Evolutionary conservation across 176 grass and related monocot species (phyloP).

Genomic region (Ananas comosus): DNA sequence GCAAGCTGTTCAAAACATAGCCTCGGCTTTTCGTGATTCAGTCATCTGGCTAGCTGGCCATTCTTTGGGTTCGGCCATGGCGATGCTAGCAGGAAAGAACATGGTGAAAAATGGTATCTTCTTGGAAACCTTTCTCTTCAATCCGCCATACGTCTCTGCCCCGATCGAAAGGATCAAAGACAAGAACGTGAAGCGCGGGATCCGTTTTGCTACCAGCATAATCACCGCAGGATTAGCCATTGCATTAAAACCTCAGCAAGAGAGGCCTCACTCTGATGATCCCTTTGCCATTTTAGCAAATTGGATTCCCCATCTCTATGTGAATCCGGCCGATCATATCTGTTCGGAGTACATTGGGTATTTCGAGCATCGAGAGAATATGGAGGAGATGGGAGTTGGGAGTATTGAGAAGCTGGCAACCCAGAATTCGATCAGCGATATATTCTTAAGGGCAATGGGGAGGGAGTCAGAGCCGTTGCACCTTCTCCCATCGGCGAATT

Average conservation of each 20-base stretch:
- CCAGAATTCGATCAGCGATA: conserved; percentile 64
- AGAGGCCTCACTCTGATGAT: conserved; percentile 46
- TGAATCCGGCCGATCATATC: conserved; percentile 74
- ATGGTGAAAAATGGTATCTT: conserved; percentile 68
- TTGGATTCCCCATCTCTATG: conserved; percentile 69
- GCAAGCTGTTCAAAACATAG: conserved; percentile 75
- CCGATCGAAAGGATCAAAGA: conserved; percentile 81
- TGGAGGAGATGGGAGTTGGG: conserved; percentile 83
- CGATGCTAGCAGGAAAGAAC: conserved; percentile 82
- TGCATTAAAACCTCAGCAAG: conserved; percentile 46
- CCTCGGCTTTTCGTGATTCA: conserved; percentile 44
- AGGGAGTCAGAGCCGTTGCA: conserved; percentile 85
- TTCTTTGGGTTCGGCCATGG: conserved; percentile 63
- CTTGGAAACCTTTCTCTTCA: conserved; percentile 79
- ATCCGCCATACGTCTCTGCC: conserved; percentile 74
- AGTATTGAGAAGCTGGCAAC: conserved; percentile 82
- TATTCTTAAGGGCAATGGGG: conserved; percentile 69
- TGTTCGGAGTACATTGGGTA: conserved; percentile 96
- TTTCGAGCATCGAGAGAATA: conserved; percentile 78
- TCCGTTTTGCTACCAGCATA: conserved; percentile 70
- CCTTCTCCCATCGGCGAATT: conserved; percentile 84
- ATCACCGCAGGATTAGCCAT: conserved; percentile 67
- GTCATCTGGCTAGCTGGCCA: conserved; percentile 72
- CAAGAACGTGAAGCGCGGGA: conserved; percentile 76
- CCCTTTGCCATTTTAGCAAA: conserved; percentile 57